Base-by-base conservation (phyloP, 1,284 basidiomycete species). In the Coriolopsis trogii region DNA sequence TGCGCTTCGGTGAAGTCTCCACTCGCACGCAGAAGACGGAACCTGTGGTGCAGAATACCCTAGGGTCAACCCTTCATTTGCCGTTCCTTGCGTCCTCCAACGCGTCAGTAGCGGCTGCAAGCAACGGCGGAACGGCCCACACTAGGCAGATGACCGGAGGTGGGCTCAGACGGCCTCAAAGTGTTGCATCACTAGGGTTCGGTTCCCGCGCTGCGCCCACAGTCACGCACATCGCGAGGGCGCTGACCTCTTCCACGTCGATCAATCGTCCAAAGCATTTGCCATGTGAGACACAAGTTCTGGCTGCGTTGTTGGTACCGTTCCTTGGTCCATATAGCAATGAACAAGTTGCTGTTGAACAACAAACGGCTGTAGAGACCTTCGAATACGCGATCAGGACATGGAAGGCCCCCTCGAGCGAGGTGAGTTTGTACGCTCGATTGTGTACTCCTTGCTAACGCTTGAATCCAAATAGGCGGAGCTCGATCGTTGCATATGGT, bases 401-500 rank as follows among this genome's bases (percentile, higher is more conserved):
- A 7, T 89, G 86, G 85, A 72, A 64, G 40, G 73, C 81, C 1
- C 43, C 67, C 6, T 75, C 80, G 24, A 73, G 77, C 60, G 82
- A 85, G 61, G 70, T 78, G 55, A 23, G 66, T 39, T 18, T 46
- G 16, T 37, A 21, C 33, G 6, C 38, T 29, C 29, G 21, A 18
- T 21, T 46, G n/a, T 26, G 31, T 34, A n/a, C 13, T 8, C 18
- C 3, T 7, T n/a, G 28, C 50, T 16, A 42, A 28, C 46, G 23
- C 37, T 8, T 34, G 45, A 38, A 10, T 46, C 9, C 13, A 10
- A 21, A 13, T 58, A 84, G 83, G 70, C 67, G 5, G 75, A 80
- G 66, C 53, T 85, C 10, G 80, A 82, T 50, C 78, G 86, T 16
- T 81, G 77, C 56, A 56, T 85, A 24, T 89, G 86, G 86, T 88